These are phyloP conservation scores for Pyrenophora tritici-repentis DNA, from an alignment of 2,329 filamentous ascomycete genomes.

Conservation along the genomic window DNA sequence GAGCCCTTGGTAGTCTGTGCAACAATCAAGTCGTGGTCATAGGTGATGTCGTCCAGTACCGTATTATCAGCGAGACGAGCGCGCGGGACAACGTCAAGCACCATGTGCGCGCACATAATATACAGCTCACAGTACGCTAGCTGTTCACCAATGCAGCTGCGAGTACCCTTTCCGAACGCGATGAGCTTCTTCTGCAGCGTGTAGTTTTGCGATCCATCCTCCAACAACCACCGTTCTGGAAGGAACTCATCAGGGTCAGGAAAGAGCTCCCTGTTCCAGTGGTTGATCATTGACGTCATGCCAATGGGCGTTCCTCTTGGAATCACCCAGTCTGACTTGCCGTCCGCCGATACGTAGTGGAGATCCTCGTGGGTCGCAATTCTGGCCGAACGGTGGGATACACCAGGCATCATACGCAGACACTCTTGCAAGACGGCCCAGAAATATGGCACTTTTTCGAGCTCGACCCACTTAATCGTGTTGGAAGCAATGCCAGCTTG, in stretches of 20 bases:
- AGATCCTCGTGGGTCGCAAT: conserved; percentile 29
- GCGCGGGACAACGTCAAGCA: conserved; percentile 26
- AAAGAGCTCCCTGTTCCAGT: conserved; percentile 43
- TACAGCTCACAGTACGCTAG: conserved; percentile 35
- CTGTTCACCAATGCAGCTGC: conserved; percentile 40
- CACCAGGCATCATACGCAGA: conserved; percentile 43
- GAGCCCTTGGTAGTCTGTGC: conserved; percentile 33
- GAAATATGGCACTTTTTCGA: conserved; percentile 41
- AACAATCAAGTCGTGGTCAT: conserved; percentile 34
- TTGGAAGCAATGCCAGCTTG: conserved; percentile 15
- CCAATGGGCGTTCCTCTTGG: conserved; percentile 34
- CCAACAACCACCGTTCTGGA: conserved; percentile 43
- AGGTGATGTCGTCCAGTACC: conserved; percentile 28
- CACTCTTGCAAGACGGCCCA: conserved; percentile 43
- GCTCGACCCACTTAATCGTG: conserved; percentile 25
- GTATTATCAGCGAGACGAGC: conserved; percentile 35
- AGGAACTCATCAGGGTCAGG: conserved; percentile 34
- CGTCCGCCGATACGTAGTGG: conserved; percentile 25
- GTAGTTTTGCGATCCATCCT: conserved; percentile 24
- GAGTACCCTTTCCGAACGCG: conserved; percentile 35
- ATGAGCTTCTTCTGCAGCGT: conserved; percentile 31
- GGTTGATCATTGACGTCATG: conserved; percentile 39
- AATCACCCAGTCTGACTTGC: conserved; percentile 28
- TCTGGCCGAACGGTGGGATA: conserved; percentile 27
- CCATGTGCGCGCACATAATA: conserved; percentile 30